Evolutionary conservation across 352 stramenopile species (phyloP).

Genomic region (Phytophthora palmivora): DNA sequence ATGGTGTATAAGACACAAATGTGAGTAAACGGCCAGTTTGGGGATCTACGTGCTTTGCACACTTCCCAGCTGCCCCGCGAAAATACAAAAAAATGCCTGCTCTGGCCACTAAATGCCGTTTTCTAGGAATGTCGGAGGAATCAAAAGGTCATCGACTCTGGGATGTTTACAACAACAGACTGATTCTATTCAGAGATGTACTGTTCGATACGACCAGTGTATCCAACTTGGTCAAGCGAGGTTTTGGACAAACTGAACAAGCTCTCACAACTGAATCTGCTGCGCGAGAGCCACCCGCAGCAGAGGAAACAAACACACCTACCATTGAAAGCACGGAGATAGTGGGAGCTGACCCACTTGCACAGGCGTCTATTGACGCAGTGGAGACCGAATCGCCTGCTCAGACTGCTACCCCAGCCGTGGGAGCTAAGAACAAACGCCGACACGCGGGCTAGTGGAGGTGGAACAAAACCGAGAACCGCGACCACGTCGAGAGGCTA

Average conservation of each 20-base stretch:
- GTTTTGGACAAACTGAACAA: constrained; percentile 3
- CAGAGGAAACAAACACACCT: too few relatives aligned
- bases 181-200: constrained; percentile 14
- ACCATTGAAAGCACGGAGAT: too few relatives aligned
- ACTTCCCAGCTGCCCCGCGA: background rate
- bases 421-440: background rate
- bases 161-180: constrained; percentile 17
- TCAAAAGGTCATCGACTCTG: constrained; percentile 17
- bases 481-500: too few relatives aligned
- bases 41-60: too few relatives aligned
- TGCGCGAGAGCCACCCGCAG: background rate
- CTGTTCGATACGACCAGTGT: constrained; percentile 18
- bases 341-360: too few relatives aligned
- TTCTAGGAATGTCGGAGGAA: constrained; percentile 5
- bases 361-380: constrained; percentile 2
- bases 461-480: too few relatives aligned
- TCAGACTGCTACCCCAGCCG: background rate
- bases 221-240: constrained; percentile 1
- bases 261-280: constrained; percentile 10
- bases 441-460: too few relatives aligned
- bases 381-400: background rate
- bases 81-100: constrained; percentile 15
- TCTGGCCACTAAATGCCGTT: constrained; percentile 9
- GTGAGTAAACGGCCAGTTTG: too few relatives aligned
- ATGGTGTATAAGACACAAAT: too few relatives aligned